Percentiles rank a stretch among this genome's conserved stretches.
Evolutionary conservation across 73 alveolate species (phyloP).

Genomic region (Symbiodinium natans): DNA sequence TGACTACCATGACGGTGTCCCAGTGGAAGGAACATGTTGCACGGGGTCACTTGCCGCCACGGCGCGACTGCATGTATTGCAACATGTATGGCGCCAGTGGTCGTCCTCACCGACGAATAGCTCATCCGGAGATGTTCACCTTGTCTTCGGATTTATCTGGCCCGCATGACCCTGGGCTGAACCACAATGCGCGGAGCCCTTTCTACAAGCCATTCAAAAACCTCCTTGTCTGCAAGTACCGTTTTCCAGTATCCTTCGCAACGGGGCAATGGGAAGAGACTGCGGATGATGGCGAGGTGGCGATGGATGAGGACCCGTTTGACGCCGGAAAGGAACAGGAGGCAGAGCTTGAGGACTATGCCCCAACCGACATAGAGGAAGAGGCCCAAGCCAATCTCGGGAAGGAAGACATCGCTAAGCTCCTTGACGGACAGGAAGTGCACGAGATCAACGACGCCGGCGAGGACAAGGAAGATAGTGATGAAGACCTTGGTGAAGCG

Average conservation of each 20-base stretch:
- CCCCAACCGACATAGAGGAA: too few species aligned
- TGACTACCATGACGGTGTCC: not conserved
- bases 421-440: too few species aligned
- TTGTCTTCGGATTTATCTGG: not conserved
- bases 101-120: not conserved
- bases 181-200: not conserved
- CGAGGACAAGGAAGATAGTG: too few species aligned
- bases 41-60: not conserved
- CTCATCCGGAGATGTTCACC: not conserved
- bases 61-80: not conserved
- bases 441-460: too few species aligned
- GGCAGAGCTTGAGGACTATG: too few species aligned
- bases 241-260: not conserved
- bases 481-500: too few species aligned
- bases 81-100: not conserved
- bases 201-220: not conserved
- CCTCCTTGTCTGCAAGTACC: not conserved
- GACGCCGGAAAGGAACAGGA: too few species aligned
- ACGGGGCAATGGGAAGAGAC: not conserved
- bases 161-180: not conserved
- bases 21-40: not conserved
- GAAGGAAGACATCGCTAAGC: too few species aligned
- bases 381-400: too few species aligned
- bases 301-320: too few species aligned
- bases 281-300: too few species aligned